These are phyloP conservation scores for Millerago galiae DNA, from an alignment of 805 yeast genomes.

Conservation along the genomic window DNA sequence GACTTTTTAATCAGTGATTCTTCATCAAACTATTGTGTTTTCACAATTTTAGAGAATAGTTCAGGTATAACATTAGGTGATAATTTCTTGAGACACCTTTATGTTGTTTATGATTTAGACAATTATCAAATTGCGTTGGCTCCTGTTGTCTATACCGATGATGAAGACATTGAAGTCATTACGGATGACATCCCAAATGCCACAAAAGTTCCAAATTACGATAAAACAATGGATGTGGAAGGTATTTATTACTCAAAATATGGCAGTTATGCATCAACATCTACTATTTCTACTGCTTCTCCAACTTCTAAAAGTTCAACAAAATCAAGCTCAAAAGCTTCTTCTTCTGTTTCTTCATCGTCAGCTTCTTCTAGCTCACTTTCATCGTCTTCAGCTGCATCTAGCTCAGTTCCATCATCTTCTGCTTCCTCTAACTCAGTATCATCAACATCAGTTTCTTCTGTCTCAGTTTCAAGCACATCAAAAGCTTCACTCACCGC, in stretches of 20 bases:
- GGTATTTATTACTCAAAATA: neutral
- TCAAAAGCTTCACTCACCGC: too few species aligned
- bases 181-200: slow-evolving; percentile 42
- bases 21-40: slow-evolving; percentile 31
- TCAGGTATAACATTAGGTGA: slow-evolving; percentile 43
- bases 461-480: too few species aligned
- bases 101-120: slow-evolving; percentile 51
- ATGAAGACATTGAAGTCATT: slow-evolving; percentile 40
- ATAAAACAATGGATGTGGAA: slow-evolving; percentile 5
- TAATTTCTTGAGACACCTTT: slow-evolving; percentile 43
- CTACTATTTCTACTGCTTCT: neutral
- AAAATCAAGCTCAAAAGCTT: neutral
- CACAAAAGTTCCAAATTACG: neutral
- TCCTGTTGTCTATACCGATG: slow-evolving; percentile 32
- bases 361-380: neutral
- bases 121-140: slow-evolving; percentile 38
- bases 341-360: neutral
- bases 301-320: neutral
- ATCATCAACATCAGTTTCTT: too few species aligned
- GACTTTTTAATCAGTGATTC: slow-evolving; percentile 26
- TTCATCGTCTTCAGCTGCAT: neutral
- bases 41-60: slow-evolving; percentile 33
- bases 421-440: neutral
- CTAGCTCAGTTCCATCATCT: neutral
- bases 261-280: neutral